Base-by-base conservation (phyloP, 1,284 basidiomycete genomes). In the Ganoderma multipileum region DNA sequence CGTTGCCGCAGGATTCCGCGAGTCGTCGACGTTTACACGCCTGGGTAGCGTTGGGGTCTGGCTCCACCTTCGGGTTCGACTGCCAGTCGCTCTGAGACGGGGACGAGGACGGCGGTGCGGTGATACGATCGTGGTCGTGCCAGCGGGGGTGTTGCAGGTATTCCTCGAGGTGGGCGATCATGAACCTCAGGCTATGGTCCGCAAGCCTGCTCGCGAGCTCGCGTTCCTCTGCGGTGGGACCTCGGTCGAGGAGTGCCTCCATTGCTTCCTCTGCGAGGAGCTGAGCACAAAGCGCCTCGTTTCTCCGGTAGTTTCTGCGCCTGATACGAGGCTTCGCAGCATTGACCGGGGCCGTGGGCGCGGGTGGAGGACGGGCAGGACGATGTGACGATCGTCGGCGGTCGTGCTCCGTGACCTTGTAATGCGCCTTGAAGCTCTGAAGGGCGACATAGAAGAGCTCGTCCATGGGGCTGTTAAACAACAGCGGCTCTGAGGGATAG, bases 81-180 rank as follows among this genome's bases (percentile, higher is more conserved):
- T 18, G 42, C 18, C 3, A 44, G 18, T 44, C 42, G 16, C 4
- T 18, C 16, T 8, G 38, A 12, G 38, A 8, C 26, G 20, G 42
- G n/a, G 42, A 12, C 2, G 42, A 12, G n/a, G 42, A 44, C 12
- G 8, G 12, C 3, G 12, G 42, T 5, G 18, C 14, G 6, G 59
- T 38, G 26, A 61, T 61, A 12, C 59, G 59, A 28, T 61, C 59
- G 39, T 61, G 23, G 9, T 61, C 39, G 14, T 23, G 23, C 61
- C 61, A 62, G 41, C 28, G n/a, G 12, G 11, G n/a, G 7, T 62
- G 16, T 16, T 28, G n/a, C 20, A 50, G 28, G 33, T 14, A 28
- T 12, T 36, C 26, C 23, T 47, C 26, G 42, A 62, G 30, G 3
- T 44, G 28, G 12, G 23, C 28, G 26, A 47, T 4, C 41, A 62